These are phyloP conservation scores for Cytidiella melzeri DNA, from an alignment of 768 basidiomycete species.

Conservation along the genomic window DNA sequence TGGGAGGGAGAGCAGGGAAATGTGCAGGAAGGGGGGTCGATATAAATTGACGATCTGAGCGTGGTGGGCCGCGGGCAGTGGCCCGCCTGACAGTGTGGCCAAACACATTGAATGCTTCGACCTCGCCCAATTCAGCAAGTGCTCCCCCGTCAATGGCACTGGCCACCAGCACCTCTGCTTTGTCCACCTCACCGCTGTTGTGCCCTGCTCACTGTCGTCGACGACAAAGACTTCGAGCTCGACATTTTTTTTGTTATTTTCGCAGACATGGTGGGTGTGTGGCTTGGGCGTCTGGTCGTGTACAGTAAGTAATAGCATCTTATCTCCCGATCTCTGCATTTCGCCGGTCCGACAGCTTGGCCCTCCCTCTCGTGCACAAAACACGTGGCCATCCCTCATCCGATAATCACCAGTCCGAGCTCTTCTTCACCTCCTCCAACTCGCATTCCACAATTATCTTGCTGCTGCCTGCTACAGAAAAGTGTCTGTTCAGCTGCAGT, in stretches of 20 bases:
- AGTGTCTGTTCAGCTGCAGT: background rate
- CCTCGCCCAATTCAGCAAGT: background rate
- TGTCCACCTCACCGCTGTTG: background rate
- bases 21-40: background rate
- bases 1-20: background rate
- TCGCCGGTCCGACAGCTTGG: background rate
- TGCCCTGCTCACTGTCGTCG: background rate
- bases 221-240: background rate
- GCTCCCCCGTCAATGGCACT: background rate
- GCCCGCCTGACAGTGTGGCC: background rate
- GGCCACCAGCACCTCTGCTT: background rate
- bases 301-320: background rate
- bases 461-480: background rate
- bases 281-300: background rate
- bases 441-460: background rate
- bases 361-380: too few relatives aligned
- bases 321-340: background rate
- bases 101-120: background rate
- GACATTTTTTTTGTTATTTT: background rate
- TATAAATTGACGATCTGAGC: background rate
- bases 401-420: background rate
- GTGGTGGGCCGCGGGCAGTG: background rate
- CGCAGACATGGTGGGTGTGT: background rate
- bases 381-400: background rate
- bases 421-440: background rate